phyloP scores from a whole-genome alignment of 495 filamentous ascomycete species.

The Thermochaetoides thermophila region DNA sequence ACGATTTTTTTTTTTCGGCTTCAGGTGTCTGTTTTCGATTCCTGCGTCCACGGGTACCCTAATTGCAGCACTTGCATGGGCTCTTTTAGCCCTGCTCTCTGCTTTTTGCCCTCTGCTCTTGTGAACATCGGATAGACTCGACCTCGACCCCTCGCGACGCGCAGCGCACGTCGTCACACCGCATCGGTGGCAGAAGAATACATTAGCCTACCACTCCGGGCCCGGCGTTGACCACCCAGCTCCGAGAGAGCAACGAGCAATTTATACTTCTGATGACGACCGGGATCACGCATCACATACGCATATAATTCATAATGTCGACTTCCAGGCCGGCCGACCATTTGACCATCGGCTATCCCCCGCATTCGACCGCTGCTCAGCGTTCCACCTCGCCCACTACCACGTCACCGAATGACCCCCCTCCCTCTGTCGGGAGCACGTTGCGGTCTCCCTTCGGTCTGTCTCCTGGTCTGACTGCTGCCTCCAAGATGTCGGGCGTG shows the following conservation, averaged over 20 bases:
- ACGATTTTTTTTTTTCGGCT: constrained; percentile 1
- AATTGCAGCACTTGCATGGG: background rate
- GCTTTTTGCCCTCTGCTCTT: too few relatives aligned
- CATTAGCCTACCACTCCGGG: constrained; percentile 4
- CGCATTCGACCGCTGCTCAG: constrained; percentile 43
- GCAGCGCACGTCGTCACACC: constrained; percentile 8
- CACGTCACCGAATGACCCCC: constrained; percentile 73
- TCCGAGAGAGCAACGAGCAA: background rate
- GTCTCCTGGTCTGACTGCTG: constrained; percentile 29
- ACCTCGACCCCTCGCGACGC: constrained; percentile 2
- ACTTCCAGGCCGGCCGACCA: constrained; percentile 66
- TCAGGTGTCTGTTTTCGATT: constrained; percentile 1
- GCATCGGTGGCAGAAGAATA: background rate
- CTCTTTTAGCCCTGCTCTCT: constrained; percentile 1
- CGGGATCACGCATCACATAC: too few relatives aligned
- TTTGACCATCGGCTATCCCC: constrained; percentile 55
- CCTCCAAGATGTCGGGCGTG: constrained; percentile 55
- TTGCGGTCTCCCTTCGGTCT: constrained; percentile 64
- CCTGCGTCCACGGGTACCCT: too few relatives aligned
- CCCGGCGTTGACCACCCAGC: constrained; percentile 6
- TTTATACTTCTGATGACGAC: constrained; percentile 27
- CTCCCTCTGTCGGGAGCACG: constrained; percentile 45
- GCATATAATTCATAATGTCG: constrained; percentile 89
- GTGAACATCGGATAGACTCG: too few relatives aligned
- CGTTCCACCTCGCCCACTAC: constrained; percentile 79